Evolutionary conservation across 1,139 yeast genomes (phyloP).

Genomic region (Wickerhamomyces sp.): DNA sequence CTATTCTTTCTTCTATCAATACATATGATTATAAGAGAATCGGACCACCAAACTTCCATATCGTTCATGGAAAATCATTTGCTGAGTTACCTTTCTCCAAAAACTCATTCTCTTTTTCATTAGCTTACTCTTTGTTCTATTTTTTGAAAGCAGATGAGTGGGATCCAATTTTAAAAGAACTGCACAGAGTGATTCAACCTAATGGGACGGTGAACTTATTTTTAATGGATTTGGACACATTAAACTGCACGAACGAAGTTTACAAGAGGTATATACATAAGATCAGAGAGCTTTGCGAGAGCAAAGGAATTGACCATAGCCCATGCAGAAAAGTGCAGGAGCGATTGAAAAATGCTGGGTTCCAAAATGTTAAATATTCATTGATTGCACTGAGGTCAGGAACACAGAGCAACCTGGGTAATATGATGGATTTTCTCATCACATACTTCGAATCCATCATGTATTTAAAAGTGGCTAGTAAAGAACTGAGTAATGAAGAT

Average conservation of each 20-base stretch:
- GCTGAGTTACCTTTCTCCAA: constrained; percentile 31
- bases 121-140: constrained; percentile 31
- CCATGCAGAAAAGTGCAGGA: constrained; percentile 25
- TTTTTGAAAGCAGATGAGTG: constrained; percentile 27
- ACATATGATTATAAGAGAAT: constrained; percentile 10
- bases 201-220: constrained; percentile 34
- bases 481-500: constrained; percentile 11
- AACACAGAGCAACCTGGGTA: constrained; percentile 16
- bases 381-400: constrained; percentile 20
- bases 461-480: constrained; percentile 13
- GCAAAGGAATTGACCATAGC: constrained; percentile 28
- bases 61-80: constrained; percentile 26
- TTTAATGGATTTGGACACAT: constrained; percentile 26
- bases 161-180: constrained; percentile 32
- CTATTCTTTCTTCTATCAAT: constrained; percentile 10
- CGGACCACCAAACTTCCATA: constrained; percentile 22
- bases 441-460: constrained; percentile 18
- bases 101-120: constrained; percentile 29
- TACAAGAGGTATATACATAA: constrained; percentile 23
- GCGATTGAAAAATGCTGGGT: constrained; percentile 28
- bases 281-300: constrained; percentile 21
- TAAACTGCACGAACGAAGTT: constrained; percentile 20
- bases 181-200: constrained; percentile 34
- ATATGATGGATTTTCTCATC: constrained; percentile 18
- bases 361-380: constrained; percentile 22